phyloP scores from a whole-genome alignment of 2,329 filamentous ascomycete species.

The Metarhizium robertsii region DNA sequence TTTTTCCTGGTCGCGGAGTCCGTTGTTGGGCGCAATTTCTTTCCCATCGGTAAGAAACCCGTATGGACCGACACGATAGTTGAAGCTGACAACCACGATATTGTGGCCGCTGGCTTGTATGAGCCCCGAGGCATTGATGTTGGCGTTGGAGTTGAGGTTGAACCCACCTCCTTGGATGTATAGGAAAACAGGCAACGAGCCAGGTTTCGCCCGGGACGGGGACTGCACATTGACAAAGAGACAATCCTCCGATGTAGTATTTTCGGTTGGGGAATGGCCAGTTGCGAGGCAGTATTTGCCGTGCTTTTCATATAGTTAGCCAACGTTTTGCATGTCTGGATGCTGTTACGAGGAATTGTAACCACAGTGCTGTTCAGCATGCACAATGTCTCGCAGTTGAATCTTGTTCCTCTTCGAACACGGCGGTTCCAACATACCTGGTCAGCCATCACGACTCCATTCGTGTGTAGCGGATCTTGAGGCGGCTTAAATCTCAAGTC shows the following conservation, averaged over 20 bases:
- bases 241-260: constrained; percentile 50
- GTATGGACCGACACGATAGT: constrained; percentile 67
- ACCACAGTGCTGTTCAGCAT: background rate
- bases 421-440: constrained; percentile 28
- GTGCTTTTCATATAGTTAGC: constrained; percentile 3
- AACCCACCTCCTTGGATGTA: constrained; percentile 54
- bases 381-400: background rate
- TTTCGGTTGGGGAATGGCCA: constrained; percentile 13
- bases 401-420: background rate
- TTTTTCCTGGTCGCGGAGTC: constrained; percentile 61
- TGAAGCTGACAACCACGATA: constrained; percentile 63
- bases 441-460: constrained; percentile 42
- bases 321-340: background rate
- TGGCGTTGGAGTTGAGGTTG: constrained; percentile 35
- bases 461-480: constrained; percentile 43
- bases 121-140: constrained; percentile 54
- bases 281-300: constrained; percentile 20
- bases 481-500: constrained; percentile 59
- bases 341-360: no score
- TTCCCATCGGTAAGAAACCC: constrained; percentile 59
- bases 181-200: constrained; percentile 53
- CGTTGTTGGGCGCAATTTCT: constrained; percentile 53
- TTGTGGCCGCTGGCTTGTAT: constrained; percentile 44
- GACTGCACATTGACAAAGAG: constrained; percentile 59
- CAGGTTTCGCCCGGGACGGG: constrained; percentile 38